Percentiles rank a stretch among this genome's conserved stretches.
Conservation (phyloP, 2,329 filamentous ascomycete species). For the Nigrospora sphaerica region DNA sequence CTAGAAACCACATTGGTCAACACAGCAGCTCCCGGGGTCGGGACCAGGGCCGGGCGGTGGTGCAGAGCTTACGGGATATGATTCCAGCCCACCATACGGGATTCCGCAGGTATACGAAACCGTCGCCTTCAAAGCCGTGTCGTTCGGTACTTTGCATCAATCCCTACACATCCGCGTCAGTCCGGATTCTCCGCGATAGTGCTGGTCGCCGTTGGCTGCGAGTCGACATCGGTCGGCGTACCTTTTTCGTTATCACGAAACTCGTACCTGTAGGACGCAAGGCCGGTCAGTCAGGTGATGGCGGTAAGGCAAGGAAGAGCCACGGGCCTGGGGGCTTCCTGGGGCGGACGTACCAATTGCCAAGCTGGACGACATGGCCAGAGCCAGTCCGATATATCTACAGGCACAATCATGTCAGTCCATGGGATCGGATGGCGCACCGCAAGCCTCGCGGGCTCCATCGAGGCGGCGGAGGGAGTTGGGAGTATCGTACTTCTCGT, state of each 20-base stretch:
- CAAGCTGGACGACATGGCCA: conserved; percentile 69
- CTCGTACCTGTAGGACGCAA: conserved; percentile 60
- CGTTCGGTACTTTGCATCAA: conserved; percentile 83
- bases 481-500: conserved; percentile 34
- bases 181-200: conserved; percentile 6
- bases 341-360: conserved; percentile 58
- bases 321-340: not conserved
- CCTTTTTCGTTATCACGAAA: conserved; percentile 99
- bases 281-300: conserved; percentile 4
- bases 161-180: conserved; percentile 46
- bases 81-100: conserved; percentile 98
- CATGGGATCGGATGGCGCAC: not conserved
- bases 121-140: conserved; percentile 95
- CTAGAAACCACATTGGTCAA: conserved; percentile 33
- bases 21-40: conserved; percentile 7
- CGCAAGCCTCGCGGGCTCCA: not conserved
- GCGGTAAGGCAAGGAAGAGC: not conserved
- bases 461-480: not conserved
- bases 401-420: conserved; percentile 21
- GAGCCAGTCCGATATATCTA: conserved; percentile 69
- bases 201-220: not conserved
- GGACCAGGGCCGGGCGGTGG: not conserved
- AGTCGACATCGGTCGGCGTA: conserved; percentile 31
- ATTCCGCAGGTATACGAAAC: conserved; percentile 87
- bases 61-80: conserved; percentile 60